Evolutionary conservation across 75 land plant species (phyloP), one percentile per base, ranked within the genome.

Genomic region (Isoetes taiwanensis): DNA sequence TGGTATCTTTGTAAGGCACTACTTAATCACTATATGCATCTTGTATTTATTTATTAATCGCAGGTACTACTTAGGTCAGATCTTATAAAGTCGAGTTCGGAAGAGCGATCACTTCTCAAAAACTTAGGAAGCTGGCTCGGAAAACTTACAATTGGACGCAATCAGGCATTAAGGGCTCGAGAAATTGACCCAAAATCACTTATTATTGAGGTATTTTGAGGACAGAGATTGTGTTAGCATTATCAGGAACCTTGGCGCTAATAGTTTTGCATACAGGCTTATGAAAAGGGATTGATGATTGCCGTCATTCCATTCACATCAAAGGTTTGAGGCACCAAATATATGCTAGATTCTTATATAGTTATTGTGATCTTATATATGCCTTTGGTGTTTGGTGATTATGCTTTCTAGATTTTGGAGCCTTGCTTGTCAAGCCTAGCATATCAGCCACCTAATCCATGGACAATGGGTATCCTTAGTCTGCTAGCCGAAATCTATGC

Each of bases 101-200:
- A 93, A 58, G 98, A 93, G 64, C 79, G 98, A 21, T 93, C 98
- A 3, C 75, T 93, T 48, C 69, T 93, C 5, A 93, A 93, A 66
- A 93, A 93, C 71, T 66, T 93, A 39, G 98, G 98, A 20, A 93
- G 98, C 65, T 93, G 98, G 98, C 89, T 93, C 64, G 98, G 98
- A 42, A 93, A 93, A 64, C 71, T 93, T 34, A 93, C 98, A 16
- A 93, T 93, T 70, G 89, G 98, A 1, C 71, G 85, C 55, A 93
- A 93, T 40, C 84, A 93, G 74, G 84, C 80, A 42, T 52, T 93
- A 41, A 62, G 80, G 52, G 98, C 95, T 10, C 69, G 77, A 37
- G 98, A 93, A 66, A 84, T 93, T 29, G 95, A 93, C 71, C 95
- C 95, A 0, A 93, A 93, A 66, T 48, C 70, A 2, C 56, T 93